Evolutionary conservation across 1,284 basidiomycete species (phyloP), one percentile per base, ranked within the genome.

Genomic region (Cryptococcus sp.): DNA sequence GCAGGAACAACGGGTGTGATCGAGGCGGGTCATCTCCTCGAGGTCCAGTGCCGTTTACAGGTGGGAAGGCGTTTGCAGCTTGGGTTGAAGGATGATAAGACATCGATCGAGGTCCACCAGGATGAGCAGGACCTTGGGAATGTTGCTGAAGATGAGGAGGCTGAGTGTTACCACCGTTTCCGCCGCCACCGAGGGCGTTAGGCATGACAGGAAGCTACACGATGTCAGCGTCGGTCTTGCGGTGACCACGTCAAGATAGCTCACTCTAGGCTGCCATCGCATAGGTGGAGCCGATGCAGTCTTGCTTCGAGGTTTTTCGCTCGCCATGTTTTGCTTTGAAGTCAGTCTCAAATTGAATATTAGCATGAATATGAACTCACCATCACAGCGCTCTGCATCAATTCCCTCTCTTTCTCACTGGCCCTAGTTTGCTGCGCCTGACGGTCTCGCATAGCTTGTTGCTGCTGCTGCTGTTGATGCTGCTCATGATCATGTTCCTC

Each of bases 221-320:
- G 33, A 10, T 34, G 33, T 53, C 30, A 35, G 46, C 1, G 4
- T 0, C 30, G 46, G 43, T 34, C 5, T 4, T 23, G 2, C 3
- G 37, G 7, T 11, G 30, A 23, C 23, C 23, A 23, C 23, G 23
- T 23, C 23, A 23, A 23, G 23, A 11, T 33, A 13, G 56, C 63
- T 62, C 46, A 70, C 68, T 5, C 49, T 57, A 31, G 66, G 60
- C 4, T 64, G 53, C n/a, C 54, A 52, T 33, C 65, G 57, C 58
- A 64, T 61, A 13, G 63, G 63, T 2, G 66, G 66, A 64, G 69
- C 68, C 5, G 65, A 66, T 4, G 65, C 64, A 31, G 60, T 55
- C 3, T 59, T 56, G 36, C 64, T 48, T 8, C 49, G 54, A 14
- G 11, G 31, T 32, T 30, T 32, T 30, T 56, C 50, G 6, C 43